phyloP scores from a whole-genome alignment of 371 early-diverging fungal species.

The Mortierella sp. region DNA sequence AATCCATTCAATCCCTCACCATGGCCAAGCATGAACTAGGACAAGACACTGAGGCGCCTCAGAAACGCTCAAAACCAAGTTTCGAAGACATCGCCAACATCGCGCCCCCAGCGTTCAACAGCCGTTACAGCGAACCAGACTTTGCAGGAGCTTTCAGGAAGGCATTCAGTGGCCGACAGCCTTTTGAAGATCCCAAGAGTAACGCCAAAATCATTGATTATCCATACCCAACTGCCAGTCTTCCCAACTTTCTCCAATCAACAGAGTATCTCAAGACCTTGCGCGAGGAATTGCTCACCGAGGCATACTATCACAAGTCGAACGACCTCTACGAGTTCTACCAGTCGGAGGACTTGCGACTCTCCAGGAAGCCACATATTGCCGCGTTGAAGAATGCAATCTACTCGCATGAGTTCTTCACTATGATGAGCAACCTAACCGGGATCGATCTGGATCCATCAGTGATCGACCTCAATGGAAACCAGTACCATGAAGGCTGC shows the following conservation, averaged over 20 bases:
- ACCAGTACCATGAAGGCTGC: conserved; percentile 66
- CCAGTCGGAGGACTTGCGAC: conserved; percentile 67
- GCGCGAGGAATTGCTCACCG: conserved; percentile 56
- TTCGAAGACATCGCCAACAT: conserved; percentile 9
- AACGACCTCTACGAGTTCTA: conserved; percentile 78
- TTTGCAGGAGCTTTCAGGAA: conserved; percentile 33
- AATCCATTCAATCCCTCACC: no score
- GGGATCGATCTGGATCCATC: conserved; percentile 62
- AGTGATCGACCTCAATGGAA: conserved; percentile 69
- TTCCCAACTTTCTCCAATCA: conserved; percentile 57
- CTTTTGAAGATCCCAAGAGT: conserved; percentile 36
- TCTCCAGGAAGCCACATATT: conserved; percentile 54
- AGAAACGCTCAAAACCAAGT: conserved; percentile 36
- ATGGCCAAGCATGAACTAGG: conserved; percentile 38
- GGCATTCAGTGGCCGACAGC: conserved; percentile 38
- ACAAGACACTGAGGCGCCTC: conserved; percentile 6
- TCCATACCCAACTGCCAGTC: conserved; percentile 62
- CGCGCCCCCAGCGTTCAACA: conserved; percentile 46
- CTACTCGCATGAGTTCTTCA: conserved; percentile 62
- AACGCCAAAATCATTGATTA: conserved; percentile 23
- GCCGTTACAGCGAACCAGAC: conserved; percentile 39
- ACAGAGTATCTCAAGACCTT: conserved; percentile 55
- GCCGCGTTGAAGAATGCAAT: conserved; percentile 58
- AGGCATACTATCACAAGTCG: conserved; percentile 62
- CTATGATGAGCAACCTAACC: conserved; percentile 62